phyloP scores from a whole-genome alignment of 345 rosid species.

The Brassica nigra region DNA sequence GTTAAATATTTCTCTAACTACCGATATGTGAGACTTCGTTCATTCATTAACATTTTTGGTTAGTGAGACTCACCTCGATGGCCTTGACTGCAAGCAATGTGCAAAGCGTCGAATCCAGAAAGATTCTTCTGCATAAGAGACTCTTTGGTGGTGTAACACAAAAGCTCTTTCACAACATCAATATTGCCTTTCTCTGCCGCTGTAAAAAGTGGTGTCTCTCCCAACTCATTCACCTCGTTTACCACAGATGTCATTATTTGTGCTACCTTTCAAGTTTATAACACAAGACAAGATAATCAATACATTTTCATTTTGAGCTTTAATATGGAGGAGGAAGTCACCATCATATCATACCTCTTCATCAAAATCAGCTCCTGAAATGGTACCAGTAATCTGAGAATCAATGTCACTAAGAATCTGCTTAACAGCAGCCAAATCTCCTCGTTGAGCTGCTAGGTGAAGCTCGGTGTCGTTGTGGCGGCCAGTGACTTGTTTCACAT shows the following conservation, averaged over 20 bases:
- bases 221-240: constrained; percentile 89
- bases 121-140: constrained; percentile 66
- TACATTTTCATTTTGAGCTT: background rate
- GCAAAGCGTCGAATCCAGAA: constrained; percentile 73
- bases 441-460: constrained; percentile 86
- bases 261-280: constrained; percentile 30
- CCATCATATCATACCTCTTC: constrained; percentile 47
- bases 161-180: constrained; percentile 69
- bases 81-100: constrained; percentile 83
- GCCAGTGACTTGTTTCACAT: constrained; percentile 93
- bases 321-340: background rate
- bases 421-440: constrained; percentile 63
- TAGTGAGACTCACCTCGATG: constrained; percentile 60
- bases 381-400: constrained; percentile 66
- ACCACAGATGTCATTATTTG: constrained; percentile 73
- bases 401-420: constrained; percentile 76
- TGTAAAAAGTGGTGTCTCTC: constrained; percentile 84
- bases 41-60: background rate
- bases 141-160: constrained; percentile 60
- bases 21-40: background rate
- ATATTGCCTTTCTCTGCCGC: constrained; percentile 89
- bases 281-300: background rate
- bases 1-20: background rate
- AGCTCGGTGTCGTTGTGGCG: constrained; percentile 95
- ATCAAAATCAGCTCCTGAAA: constrained; percentile 74